Conservation (phyloP, 495 filamentous ascomycete species). For the Xylaria venustula region DNA sequence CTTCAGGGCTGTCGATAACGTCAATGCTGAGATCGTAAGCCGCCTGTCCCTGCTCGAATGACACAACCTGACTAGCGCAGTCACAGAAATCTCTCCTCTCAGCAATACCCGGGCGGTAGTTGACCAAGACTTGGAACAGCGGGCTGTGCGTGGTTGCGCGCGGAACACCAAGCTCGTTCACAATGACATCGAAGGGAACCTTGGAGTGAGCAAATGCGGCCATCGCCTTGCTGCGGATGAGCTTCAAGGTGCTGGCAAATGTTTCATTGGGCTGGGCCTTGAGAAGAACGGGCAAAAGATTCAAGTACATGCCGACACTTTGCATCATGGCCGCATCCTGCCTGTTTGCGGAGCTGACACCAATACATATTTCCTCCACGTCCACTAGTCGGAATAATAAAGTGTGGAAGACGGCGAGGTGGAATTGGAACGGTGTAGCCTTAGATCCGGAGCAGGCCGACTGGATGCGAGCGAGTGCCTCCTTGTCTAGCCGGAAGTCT, state of each 20-base stretch:
- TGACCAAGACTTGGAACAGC: slow-evolving; percentile 20
- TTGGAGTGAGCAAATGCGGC: slow-evolving; percentile 17
- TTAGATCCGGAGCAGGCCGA: slow-evolving; percentile 5
- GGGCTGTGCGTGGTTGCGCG: slow-evolving; percentile 6
- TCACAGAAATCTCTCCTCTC: slow-evolving; percentile 12
- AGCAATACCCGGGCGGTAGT: slow-evolving; percentile 12
- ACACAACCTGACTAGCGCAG: neutral
- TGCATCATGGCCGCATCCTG: slow-evolving; percentile 23
- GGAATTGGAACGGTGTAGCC: slow-evolving; percentile 40
- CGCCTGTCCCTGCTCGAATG: neutral
- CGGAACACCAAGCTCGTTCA: slow-evolving; percentile 26
- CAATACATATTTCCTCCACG: slow-evolving; percentile 32
- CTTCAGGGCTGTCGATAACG: neutral
- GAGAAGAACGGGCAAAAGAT: slow-evolving; percentile 38
- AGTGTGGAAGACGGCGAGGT: slow-evolving; percentile 33
- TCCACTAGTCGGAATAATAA: slow-evolving; percentile 31
- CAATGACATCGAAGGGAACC: slow-evolving; percentile 28
- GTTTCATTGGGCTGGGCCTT: neutral
- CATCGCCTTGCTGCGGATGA: neutral
- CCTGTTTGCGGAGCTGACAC: slow-evolving; percentile 37
- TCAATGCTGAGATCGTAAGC: slow-evolving; percentile 7
- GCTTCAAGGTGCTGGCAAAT: neutral
- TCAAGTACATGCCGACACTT: slow-evolving; percentile 37
- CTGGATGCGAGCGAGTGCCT: slow-evolving; percentile 14
- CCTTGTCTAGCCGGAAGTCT: neutral